Evolutionary conservation across 202 grass and related monocot genomes (phyloP).

Genomic region (Miscanthus sacchariflorus): DNA sequence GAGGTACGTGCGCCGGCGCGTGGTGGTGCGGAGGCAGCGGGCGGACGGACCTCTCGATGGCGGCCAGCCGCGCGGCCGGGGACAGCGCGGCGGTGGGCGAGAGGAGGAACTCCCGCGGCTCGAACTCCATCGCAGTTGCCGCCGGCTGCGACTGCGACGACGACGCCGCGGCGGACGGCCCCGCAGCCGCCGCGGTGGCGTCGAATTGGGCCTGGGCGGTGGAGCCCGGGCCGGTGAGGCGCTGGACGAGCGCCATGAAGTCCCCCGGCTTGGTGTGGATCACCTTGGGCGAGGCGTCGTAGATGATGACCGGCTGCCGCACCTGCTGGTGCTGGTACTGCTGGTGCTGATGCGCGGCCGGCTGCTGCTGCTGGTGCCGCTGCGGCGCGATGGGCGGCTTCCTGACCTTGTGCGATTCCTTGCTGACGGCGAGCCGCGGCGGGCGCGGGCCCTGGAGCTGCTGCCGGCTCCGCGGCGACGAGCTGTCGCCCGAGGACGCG

Average conservation of each 20-base stretch:
- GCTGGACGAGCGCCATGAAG: constrained; percentile 96
- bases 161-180: not conserved
- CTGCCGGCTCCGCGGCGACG: constrained; percentile 71
- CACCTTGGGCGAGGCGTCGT: constrained; percentile 91
- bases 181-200: constrained; percentile 8
- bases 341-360: constrained; percentile 8
- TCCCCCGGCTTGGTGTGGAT: constrained; percentile 81
- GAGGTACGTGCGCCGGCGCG: not conserved
- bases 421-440: constrained; percentile 68
- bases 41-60: constrained; percentile 66
- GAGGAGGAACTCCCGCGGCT: constrained; percentile 47
- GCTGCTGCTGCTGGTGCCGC: not conserved
- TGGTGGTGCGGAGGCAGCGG: constrained; percentile 41
- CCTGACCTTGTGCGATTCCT: constrained; percentile 82
- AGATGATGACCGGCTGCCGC: constrained; percentile 88
- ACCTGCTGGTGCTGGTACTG: constrained; percentile 16
- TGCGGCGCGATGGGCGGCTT: constrained; percentile 77
- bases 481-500: constrained; percentile 47
- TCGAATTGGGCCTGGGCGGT: constrained; percentile 50
- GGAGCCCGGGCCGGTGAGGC: constrained; percentile 68
- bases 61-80: constrained; percentile 73
- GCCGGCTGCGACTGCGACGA: not conserved
- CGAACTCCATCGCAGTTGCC: not conserved
- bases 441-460: constrained; percentile 84
- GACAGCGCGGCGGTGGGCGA: constrained; percentile 55